Evolutionary conservation across 2,329 filamentous ascomycete species (phyloP), one percentile per base, ranked within the genome.

Genomic region (Chalara sp.): DNA sequence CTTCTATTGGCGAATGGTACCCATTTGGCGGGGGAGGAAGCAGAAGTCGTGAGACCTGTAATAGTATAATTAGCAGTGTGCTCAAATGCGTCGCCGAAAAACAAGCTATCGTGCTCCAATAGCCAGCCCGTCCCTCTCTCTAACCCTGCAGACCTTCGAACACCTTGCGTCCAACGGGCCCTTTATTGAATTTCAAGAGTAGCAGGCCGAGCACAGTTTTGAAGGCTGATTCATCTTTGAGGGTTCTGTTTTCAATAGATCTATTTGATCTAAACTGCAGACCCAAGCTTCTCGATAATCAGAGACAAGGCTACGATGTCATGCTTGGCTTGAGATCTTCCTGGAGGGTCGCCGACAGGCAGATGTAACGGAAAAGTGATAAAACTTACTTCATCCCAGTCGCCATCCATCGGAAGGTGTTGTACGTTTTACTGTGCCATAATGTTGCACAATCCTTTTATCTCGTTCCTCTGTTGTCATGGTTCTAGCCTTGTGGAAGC

Each of bases 21-120:
- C 81, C 84, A 63, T 87, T 83, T 62, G 87, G 83, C 68, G 89
- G 88, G 70, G 95, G 81, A 67, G 83, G 79, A 10, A 37, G 35
- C 8, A 37, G 35, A 71, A 93, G 83, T 70, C 89, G 86, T 70
- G 83, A 81, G 69, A 95, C 82, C 86, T 95, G 67, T 64, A 69
- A 65, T 67, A 50, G 6, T 45, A 39, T 40, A 47, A 51, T 59
- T 40, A 58, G 57, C 45, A 58, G 51, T 45, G 28, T 45, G n/a
- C 30, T 11, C 21, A 32, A 12, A 8, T 30, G 10, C 10, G 13
- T 30, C 13, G 6, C 3, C 30, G 8, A 33, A 48, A 32, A 46
- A 31, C 44, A 53, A 49, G 46, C 21, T 21, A 21, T 21, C 21
- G 21, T 21, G 21, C 21, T 21, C 21, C 21, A 21, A 21, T 21